A percentile compares a stretch with the other conserved stretches of the same genome.
These are phyloP conservation scores for Dillenia suffruticosa DNA, from an alignment of 164 flowering plant genomes.

Conservation along the genomic window DNA sequence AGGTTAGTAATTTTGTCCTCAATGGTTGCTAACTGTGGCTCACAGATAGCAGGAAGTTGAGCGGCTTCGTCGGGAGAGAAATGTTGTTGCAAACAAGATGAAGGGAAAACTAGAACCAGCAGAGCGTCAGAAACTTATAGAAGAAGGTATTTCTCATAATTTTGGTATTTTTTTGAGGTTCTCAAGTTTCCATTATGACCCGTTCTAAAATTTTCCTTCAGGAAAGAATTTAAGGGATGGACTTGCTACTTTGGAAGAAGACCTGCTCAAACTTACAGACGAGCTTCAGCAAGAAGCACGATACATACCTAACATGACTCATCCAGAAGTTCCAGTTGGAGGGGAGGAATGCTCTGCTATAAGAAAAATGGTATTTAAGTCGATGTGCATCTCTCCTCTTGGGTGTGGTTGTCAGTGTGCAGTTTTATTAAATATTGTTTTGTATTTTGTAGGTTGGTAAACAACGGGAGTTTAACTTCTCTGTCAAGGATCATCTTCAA, in stretches of 20 bases:
- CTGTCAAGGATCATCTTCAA: conserved; percentile 82
- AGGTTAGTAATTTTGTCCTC: conserved; percentile 9
- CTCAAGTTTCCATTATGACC: not conserved
- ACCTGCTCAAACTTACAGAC: conserved; percentile 62
- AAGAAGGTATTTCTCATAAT: conserved; percentile 53
- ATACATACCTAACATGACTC: conserved; percentile 84
- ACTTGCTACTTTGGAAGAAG: conserved; percentile 63
- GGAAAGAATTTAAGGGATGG: conserved; percentile 83
- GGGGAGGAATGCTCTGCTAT: conserved; percentile 70
- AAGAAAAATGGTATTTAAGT: conserved; percentile 53
- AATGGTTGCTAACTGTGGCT: conserved; percentile 49
- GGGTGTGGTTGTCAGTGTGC: not conserved
- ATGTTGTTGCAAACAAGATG: conserved; percentile 90
- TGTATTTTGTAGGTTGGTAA: conserved; percentile 56
- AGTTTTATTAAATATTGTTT: conserved; percentile 5
- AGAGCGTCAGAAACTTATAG: conserved; percentile 73
- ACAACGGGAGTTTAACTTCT: conserved; percentile 58
- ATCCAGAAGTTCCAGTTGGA: conserved; percentile 89
- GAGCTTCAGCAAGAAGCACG: conserved; percentile 89
- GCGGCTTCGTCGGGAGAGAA: conserved; percentile 81
- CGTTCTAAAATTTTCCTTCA: conserved; percentile 18
- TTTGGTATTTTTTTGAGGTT: not conserved
- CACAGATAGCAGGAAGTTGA: conserved; percentile 97
- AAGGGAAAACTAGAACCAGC: conserved; percentile 77
- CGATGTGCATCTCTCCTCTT: not conserved